Conservation (phyloP, 1,139 yeast genomes). For the Lodderomyces margitis region DNA sequence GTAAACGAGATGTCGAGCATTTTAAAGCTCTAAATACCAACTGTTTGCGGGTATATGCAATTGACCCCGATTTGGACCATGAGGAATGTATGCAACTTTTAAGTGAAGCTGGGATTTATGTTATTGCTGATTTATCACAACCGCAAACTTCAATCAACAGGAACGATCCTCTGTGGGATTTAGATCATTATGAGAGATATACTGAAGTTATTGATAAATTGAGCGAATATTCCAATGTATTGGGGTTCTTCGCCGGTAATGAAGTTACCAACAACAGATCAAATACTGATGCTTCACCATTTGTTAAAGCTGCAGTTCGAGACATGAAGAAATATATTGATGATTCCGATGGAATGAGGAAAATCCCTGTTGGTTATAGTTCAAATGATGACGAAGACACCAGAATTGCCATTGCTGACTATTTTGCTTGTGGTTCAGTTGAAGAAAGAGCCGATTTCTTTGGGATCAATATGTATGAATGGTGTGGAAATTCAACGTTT, state of each 20-base stretch:
- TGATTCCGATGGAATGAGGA: slow-evolving; percentile 58
- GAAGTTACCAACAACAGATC: slow-evolving; percentile 62
- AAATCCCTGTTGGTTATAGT: slow-evolving; percentile 88
- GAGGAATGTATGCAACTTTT: slow-evolving; percentile 85
- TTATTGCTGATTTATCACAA: slow-evolving; percentile 82
- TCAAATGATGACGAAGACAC: slow-evolving; percentile 80
- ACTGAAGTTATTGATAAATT: slow-evolving; percentile 82
- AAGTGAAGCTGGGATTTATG: slow-evolving; percentile 85
- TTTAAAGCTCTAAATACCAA: slow-evolving; percentile 78
- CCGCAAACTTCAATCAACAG: slow-evolving; percentile 78
- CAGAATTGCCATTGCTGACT: slow-evolving; percentile 75
- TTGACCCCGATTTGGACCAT: slow-evolving; percentile 77
- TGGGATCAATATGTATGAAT: slow-evolving; percentile 87
- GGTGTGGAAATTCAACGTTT: slow-evolving; percentile 82
- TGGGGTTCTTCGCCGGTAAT: slow-evolving; percentile 93
- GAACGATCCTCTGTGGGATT: slow-evolving; percentile 70
- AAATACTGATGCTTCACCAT: slow-evolving; percentile 70
- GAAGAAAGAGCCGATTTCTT: slow-evolving; percentile 81
- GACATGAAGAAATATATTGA: slow-evolving; percentile 83
- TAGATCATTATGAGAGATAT: slow-evolving; percentile 66
- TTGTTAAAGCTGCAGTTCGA: slow-evolving; percentile 86
- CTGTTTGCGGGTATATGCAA: slow-evolving; percentile 69
- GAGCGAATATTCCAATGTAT: slow-evolving; percentile 74
- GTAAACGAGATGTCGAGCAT: slow-evolving; percentile 77
- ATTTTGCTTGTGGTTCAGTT: slow-evolving; percentile 70